Conservation (phyloP, 1,284 basidiomycete genomes). For the Cronartium ribicola region DNA sequence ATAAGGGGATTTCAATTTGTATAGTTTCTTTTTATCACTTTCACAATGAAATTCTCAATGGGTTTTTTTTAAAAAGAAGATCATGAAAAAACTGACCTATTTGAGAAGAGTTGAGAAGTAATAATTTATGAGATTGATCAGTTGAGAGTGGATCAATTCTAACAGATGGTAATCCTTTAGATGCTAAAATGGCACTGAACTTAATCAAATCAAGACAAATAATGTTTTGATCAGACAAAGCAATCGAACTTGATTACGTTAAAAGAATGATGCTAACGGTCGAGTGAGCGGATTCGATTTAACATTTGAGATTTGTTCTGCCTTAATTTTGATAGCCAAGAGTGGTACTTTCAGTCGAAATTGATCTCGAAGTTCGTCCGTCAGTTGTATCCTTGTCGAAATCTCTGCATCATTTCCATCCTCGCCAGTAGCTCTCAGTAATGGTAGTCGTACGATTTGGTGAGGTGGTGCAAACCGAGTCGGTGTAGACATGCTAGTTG, state of each 20-base stretch:
- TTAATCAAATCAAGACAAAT: background rate
- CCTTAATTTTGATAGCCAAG: slow-evolving; percentile 12
- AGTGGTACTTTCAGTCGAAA: slow-evolving; percentile 19
- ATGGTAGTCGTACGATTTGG: background rate
- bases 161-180: slow-evolving; percentile 32
- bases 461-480: slow-evolving; percentile 13
- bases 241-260: background rate
- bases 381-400: slow-evolving; percentile 2
- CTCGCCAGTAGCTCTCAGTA: background rate
- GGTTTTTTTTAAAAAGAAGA: background rate
- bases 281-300: slow-evolving; percentile 18
- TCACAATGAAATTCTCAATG: background rate
- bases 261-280: slow-evolving; percentile 7
- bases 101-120: slow-evolving; percentile 26
- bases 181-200: slow-evolving; percentile 12
- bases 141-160: slow-evolving; percentile 25
- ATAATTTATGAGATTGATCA: slow-evolving; percentile 20
- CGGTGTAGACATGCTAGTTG: background rate
- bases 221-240: background rate
- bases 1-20: no score
- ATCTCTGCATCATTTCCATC: background rate
- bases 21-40: no score
- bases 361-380: slow-evolving; percentile 8
- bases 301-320: slow-evolving; percentile 19
- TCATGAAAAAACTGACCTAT: slow-evolving; percentile 1